Evolutionary conservation across 2,329 filamentous ascomycete genomes (phyloP), one percentile per base, ranked within the genome.

Genomic region (Drechslerella coelobrocha): DNA sequence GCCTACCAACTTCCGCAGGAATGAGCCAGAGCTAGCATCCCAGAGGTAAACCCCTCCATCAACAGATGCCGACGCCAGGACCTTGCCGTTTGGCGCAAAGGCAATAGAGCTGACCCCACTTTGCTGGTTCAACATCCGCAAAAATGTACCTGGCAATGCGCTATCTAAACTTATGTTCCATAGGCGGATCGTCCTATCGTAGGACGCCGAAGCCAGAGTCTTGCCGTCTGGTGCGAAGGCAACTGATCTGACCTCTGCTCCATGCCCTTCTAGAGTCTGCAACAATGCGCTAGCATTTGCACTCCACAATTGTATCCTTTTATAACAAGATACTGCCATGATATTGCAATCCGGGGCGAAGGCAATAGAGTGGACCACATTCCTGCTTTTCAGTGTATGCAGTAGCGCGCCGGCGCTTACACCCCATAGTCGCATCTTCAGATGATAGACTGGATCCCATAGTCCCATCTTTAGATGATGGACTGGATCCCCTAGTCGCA

Each of bases 101-200:
- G 39, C 9, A 9, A 74, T 47, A 0, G 56, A 61, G 1, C 8
- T n/a, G 9, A 76, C 60, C 1, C 0, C 0, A 9, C 17, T 21
- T 7, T 45, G 3, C 14, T 26, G 3, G 9, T 14, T 6, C 34
- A 14, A 10, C 12, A 27, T n/a, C n/a, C n/a, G n/a, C n/a, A n/a
- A n/a, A 8, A 23, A 8, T 10, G 12, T 17, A 8, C 43, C 9
- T 23, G 43, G 14, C 19, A 17, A 23, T 4, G 14, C 97, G 19
- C 41, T 19, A 27, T 21, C 50, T n/a, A n/a, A n/a, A 14, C 4
- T 26, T n/a, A 21, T 14, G 91, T 60, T 43, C 65, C 65, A 63
- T 2, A 69, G 34, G 23, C 48, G n/a, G 51, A 63, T 34, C 2
- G 48, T 63, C 75, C 85, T 10, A 23, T 50, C 23, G 4, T 5